Evolutionary conservation across 192 early-diverging fungal species (phyloP).

Genomic region (Kickxella alabastrina): DNA sequence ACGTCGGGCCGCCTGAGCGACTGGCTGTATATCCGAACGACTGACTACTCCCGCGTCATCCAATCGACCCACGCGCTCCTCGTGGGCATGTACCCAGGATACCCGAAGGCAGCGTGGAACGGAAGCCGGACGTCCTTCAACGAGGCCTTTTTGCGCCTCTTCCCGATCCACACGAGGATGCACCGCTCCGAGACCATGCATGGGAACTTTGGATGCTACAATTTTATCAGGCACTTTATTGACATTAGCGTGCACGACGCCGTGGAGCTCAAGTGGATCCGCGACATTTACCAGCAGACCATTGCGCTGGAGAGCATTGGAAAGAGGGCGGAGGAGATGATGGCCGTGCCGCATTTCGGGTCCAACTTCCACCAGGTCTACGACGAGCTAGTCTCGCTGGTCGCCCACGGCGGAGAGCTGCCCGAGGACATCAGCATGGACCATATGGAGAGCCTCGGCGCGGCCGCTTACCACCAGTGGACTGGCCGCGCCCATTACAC

Average conservation of each 20-base stretch:
- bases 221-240: constrained; percentile 21
- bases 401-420: constrained; percentile 25
- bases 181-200: constrained; percentile 28
- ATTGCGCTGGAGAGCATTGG: constrained; percentile 25
- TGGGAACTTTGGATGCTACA: constrained; percentile 38
- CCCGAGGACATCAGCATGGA: constrained; percentile 17
- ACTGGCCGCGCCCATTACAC: neutral
- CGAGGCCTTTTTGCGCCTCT: constrained; percentile 10
- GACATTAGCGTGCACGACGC: neutral
- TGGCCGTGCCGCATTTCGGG: constrained; percentile 14
- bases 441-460: constrained; percentile 18
- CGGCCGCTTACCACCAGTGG: constrained; percentile 28
- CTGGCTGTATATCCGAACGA: constrained; percentile 54
- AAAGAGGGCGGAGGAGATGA: constrained; percentile 1
- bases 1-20: constrained; percentile 7
- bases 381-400: constrained; percentile 35
- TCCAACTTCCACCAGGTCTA: constrained; percentile 35
- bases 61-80: constrained; percentile 62
- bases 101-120: constrained; percentile 3
- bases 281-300: constrained; percentile 31
- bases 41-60: constrained; percentile 62
- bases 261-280: constrained; percentile 21
- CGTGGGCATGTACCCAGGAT: constrained; percentile 53
- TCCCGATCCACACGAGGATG: constrained; percentile 26
- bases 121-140: constrained; percentile 14